Base-by-base conservation (phyloP, 257 asterid genomes). In the Cruciata laevipes region DNA sequence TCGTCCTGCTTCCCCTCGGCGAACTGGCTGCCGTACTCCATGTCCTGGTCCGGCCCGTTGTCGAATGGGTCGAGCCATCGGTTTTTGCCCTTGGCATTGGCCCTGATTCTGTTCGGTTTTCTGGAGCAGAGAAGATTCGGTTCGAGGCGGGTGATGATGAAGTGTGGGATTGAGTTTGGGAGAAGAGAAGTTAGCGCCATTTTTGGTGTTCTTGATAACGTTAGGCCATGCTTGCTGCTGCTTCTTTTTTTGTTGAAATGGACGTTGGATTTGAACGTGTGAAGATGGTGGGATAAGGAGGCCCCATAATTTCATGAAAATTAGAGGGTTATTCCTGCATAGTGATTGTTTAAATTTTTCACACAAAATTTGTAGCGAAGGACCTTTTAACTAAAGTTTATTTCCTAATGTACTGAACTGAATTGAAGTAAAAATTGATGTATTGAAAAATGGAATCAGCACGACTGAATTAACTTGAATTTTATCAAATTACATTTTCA, bases 61-160 rank as follows among this genome's bases (percentile, higher is more conserved):
- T 90, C 87, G 61, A 86, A 90, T 1, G 95, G 96, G 81, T 90
- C 97, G 3, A 90, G 86, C 97, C 97, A 90, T 5, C 74, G 82
- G 63, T 86, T 88, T n/a, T 68, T 80, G 81, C 86, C 83, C 82
- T 83, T 83, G 40, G 84, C 85, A 42, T 78, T 78, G 69, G 81
- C 47, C 59, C 78, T 74, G 76, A 71, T 71, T 7, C 66, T 67
- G 74, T 44, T 31, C 16, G 71, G 4, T 71, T 79, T 83, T 7
- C 74, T 71, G 61, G 81, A 0, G 21, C 66, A 18, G 32, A 71
- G 21, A 5, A 35, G 7, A 42, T 47, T 8, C 37, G 33, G 78
- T 20, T 67, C 72, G 5, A 71, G 85, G 68, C 38, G 81, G 81
- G 37, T 69, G 27, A 70, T 61, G 44, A 77, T 75, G 64, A 78